Conservation (phyloP, 164 flowering plant species). For the Hamamelis virginiana region DNA sequence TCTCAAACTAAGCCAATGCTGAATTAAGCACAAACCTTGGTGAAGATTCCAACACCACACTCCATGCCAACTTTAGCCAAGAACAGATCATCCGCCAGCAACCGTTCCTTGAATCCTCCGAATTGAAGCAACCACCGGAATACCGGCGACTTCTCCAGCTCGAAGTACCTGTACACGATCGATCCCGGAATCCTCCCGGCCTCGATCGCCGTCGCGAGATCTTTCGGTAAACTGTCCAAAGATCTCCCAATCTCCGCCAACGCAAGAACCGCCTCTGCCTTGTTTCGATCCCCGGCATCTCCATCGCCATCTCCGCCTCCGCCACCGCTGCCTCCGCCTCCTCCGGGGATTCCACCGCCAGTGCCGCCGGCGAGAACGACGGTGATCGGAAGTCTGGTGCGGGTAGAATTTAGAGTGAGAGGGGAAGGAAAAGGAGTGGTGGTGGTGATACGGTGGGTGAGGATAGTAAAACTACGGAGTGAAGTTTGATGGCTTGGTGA, state of each 20-base stretch:
- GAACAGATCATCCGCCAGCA: constrained; percentile 53
- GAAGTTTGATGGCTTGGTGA: constrained; percentile 4
- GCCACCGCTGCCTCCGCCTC: constrained; percentile 21
- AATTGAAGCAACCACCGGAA: constrained; percentile 46
- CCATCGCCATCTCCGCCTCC: constrained; percentile 33
- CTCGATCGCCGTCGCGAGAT: constrained; percentile 46
- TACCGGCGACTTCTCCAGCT: constrained; percentile 37
- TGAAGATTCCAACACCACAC: constrained; percentile 55
- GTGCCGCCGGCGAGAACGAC: constrained; percentile 18
- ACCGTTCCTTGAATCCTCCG: constrained; percentile 47
- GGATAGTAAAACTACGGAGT: not conserved
- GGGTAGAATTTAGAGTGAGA: not conserved
- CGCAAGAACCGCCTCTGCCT: constrained; percentile 52
- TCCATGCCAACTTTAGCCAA: constrained; percentile 47
- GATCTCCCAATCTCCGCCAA: constrained; percentile 48
- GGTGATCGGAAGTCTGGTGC: not conserved
- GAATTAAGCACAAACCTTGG: constrained; percentile 28
- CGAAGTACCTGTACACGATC: constrained; percentile 46
- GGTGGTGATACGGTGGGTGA: constrained; percentile 8
- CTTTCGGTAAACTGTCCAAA: constrained; percentile 42
- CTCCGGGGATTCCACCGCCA: constrained; percentile 16
- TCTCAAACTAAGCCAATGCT: too few species aligned
- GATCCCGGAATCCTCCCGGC: constrained; percentile 56
- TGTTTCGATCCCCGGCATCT: constrained; percentile 47
- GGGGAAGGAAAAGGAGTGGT: not conserved